Evolutionary conservation across 2,329 filamentous ascomycete genomes (phyloP).

Genomic region (Cytospora piceicola): DNA sequence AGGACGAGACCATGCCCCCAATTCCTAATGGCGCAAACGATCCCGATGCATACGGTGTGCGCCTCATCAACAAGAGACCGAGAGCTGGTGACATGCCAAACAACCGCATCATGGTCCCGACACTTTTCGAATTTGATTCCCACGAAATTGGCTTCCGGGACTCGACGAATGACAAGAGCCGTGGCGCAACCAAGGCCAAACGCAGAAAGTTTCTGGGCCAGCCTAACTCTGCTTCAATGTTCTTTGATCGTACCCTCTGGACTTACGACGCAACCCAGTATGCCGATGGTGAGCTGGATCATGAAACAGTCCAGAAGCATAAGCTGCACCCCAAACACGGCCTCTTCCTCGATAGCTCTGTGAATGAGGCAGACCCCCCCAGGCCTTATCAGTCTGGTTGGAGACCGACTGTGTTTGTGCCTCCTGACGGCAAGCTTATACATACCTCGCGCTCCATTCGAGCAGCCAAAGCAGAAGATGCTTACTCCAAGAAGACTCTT

Average conservation of each 20-base stretch:
- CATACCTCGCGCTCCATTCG: slow-evolving; percentile 48
- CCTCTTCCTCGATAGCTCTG: slow-evolving; percentile 53
- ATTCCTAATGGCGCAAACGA: slow-evolving; percentile 48
- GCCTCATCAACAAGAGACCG: slow-evolving; percentile 47
- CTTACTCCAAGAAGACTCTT: slow-evolving; percentile 33
- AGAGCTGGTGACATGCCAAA: slow-evolving; percentile 46
- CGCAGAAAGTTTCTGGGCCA: slow-evolving; percentile 58
- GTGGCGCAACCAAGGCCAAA: slow-evolving; percentile 56
- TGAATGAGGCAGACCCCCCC: slow-evolving; percentile 49
- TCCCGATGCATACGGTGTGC: slow-evolving; percentile 57
- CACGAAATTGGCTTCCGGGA: slow-evolving; percentile 64
- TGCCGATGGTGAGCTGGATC: slow-evolving; percentile 55
- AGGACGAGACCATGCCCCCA: slow-evolving; percentile 31
- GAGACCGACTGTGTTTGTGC: slow-evolving; percentile 54
- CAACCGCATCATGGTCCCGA: slow-evolving; percentile 59
- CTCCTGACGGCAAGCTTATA: slow-evolving; percentile 51
- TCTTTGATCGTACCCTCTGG: slow-evolving; percentile 58
- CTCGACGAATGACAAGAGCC: slow-evolving; percentile 58
- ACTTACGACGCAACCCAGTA: slow-evolving; percentile 57
- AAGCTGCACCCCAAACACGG: slow-evolving; percentile 58
- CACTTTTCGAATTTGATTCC: slow-evolving; percentile 52
- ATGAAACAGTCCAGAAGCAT: slow-evolving; percentile 53
- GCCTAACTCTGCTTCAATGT: slow-evolving; percentile 57
- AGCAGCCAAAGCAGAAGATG: slow-evolving; percentile 29
- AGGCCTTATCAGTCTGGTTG: slow-evolving; percentile 48